phyloP scores from a whole-genome alignment of 164 flowering plant genomes.

The Pachysandra terminalis region DNA sequence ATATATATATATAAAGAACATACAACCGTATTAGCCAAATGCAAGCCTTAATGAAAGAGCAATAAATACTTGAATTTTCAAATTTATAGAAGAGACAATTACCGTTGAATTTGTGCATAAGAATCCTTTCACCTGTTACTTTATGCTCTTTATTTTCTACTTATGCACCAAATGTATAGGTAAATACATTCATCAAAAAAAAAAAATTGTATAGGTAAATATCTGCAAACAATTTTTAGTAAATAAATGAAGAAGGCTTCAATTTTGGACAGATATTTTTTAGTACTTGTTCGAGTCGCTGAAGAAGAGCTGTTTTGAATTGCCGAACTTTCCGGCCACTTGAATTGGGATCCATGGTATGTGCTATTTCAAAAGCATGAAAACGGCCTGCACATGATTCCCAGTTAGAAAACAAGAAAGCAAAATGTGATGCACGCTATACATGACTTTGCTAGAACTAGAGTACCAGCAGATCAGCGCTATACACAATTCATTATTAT shows the following conservation, averaged over 20 bases:
- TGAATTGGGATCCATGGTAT: slow-evolving; percentile 57
- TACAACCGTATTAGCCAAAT: neutral
- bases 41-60: neutral
- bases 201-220: too few relatives aligned
- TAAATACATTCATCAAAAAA: too few relatives aligned
- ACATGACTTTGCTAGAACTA: too few relatives aligned
- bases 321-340: slow-evolving; percentile 67
- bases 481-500: neutral
- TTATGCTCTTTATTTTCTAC: too few relatives aligned
- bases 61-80: neutral
- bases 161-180: too few relatives aligned
- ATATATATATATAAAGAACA: neutral
- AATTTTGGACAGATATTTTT: neutral
- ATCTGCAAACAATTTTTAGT: too few relatives aligned
- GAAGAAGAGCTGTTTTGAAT: slow-evolving; percentile 73
- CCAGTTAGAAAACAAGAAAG: neutral
- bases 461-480: neutral
- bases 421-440: too few relatives aligned
- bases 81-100: neutral
- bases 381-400: slow-evolving; percentile 50
- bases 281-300: slow-evolving; percentile 57
- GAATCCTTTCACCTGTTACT: too few relatives aligned
- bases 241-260: neutral
- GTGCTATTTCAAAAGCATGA: slow-evolving; percentile 72
- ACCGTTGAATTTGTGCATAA: too few relatives aligned